Percentiles rank a stretch among this genome's conserved stretches.
phyloP scores from a whole-genome alignment of 352 stramenopile genomes.

The Pythium volutum region DNA sequence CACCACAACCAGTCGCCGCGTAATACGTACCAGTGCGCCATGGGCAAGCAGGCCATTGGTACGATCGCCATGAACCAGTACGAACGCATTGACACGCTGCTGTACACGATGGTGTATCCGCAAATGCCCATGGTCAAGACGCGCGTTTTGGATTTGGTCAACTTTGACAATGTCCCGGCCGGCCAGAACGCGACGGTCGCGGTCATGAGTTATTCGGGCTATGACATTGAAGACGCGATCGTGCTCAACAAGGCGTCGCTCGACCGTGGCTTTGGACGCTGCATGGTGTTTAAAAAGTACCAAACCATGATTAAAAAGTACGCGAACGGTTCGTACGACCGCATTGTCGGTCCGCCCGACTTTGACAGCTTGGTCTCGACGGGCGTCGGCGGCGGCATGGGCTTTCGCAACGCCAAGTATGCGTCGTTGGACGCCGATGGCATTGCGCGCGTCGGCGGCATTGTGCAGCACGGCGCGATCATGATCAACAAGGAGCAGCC shows the following conservation, averaged over 20 bases:
- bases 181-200: conserved; percentile 99
- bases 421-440: conserved; percentile 96
- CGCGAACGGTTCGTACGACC: conserved; percentile 95
- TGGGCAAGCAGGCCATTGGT: conserved; percentile 99
- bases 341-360: conserved; percentile 92
- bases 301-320: conserved; percentile 97
- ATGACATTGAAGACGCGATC: conserved; percentile 99
- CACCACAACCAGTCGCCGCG: conserved; percentile 98
- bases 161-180: conserved; percentile 98
- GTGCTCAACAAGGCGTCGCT: conserved; percentile 98
- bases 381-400: conserved; percentile 37
- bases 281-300: conserved; percentile 98
- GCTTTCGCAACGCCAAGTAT: conserved; percentile 90
- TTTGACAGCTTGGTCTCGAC: conserved; percentile 69
- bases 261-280: conserved; percentile 98
- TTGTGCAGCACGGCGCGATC: conserved; percentile 93
- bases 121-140: conserved; percentile 99
- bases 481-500: conserved; percentile 99
- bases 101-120: conserved; percentile 99
- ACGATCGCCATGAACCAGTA: conserved; percentile 99
- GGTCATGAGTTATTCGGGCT: conserved; percentile 99
- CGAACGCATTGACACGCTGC: conserved; percentile 97
- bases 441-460: conserved; percentile 86
- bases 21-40: conserved; percentile 99
- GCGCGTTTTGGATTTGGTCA: conserved; percentile 96